Evolutionary conservation across 345 rosid species (phyloP).

Genomic region (Citrus cavaleriei): DNA sequence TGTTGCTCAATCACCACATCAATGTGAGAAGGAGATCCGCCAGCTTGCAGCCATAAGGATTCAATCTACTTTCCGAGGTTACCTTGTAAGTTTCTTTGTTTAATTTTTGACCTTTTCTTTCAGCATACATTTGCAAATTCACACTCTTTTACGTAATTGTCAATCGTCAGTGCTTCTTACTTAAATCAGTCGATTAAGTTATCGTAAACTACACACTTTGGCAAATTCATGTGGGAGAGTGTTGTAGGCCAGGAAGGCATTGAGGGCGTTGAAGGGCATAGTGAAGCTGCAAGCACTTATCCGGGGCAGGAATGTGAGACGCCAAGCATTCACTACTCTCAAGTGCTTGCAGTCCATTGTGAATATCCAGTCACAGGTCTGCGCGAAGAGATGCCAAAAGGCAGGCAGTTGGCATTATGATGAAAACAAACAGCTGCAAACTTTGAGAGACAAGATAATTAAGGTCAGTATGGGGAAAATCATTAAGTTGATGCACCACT

Average conservation of each 20-base stretch:
- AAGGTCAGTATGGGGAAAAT: conserved; percentile 29
- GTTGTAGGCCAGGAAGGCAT: conserved; percentile 83
- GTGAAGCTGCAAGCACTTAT: conserved; percentile 90
- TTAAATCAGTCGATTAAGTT: background rate
- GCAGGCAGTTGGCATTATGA: conserved; percentile 30
- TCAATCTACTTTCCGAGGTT: conserved; percentile 70
- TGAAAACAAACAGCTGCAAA: conserved; percentile 42
- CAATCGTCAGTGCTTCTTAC: too few relatives aligned
- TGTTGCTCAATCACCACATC: conserved; percentile 1
- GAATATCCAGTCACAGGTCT: conserved; percentile 70
- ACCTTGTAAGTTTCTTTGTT: conserved; percentile 52
- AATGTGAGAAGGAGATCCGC: conserved; percentile 23
- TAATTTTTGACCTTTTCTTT: background rate
- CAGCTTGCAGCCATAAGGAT: conserved; percentile 53
- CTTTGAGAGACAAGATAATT: conserved; percentile 47
- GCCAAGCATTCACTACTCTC: conserved; percentile 73
- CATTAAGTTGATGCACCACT: background rate
- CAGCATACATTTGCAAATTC: background rate
- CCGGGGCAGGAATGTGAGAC: conserved; percentile 73
- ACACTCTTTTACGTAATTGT: background rate
- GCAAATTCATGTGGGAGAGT: background rate
- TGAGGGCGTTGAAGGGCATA: conserved; percentile 86
- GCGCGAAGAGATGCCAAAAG: conserved; percentile 46
- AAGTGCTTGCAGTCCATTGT: conserved; percentile 85
- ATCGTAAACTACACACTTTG: background rate